Base-by-base conservation (phyloP, 768 basidiomycete genomes). In the Mycena epipterygia region DNA sequence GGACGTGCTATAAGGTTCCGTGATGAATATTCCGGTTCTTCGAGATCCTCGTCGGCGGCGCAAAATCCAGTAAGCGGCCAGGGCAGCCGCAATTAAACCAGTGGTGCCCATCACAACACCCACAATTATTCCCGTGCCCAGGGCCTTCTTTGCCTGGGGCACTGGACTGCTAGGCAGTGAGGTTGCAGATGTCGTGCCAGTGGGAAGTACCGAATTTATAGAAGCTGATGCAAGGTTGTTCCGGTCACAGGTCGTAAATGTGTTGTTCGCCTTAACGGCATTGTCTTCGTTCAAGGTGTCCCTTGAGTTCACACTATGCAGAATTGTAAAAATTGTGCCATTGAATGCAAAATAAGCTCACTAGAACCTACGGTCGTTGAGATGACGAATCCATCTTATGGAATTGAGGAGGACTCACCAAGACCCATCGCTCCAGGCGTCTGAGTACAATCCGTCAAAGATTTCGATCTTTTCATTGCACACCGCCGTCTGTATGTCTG, bases 391-490 rank as follows among this genome's bases (percentile, higher is more conserved):
- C 13, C 33, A 41, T 32, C 30, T 19, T 2, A 3, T 35, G 21
- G 2, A 25, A 35, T 6, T 35, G 17, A 17, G 29, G 21, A 42
- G 21, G 21, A 21, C 46, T 13, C 49, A 76, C 76, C 76, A 77
- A 12, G 74, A n/a, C 17, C 76, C 76, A 39, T 74, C 68, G 19
- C 0, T 27, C 74, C 73, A 76, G 29, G 67, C 67, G 29, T 73
- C 48, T 1, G 64, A 11, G 35, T 77, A 75, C 17, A 77, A 41
- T 44, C 41, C 70, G 51, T 76, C 70, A 21, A 68, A 66, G 3
- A 79, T 56, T 56, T 73, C 77, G 29, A 79, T 72, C 27, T 55
- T 53, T 39, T 70, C 14, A 52, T 75, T 78, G 41, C 78, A 79
- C 3, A 68, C 76, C 25, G 77, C 72, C 9, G 71, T 65, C 55